Evolutionary conservation across 495 filamentous ascomycete genomes (phyloP), one percentile per base, ranked within the genome.

Genomic region (Daldinia caldariorum): DNA sequence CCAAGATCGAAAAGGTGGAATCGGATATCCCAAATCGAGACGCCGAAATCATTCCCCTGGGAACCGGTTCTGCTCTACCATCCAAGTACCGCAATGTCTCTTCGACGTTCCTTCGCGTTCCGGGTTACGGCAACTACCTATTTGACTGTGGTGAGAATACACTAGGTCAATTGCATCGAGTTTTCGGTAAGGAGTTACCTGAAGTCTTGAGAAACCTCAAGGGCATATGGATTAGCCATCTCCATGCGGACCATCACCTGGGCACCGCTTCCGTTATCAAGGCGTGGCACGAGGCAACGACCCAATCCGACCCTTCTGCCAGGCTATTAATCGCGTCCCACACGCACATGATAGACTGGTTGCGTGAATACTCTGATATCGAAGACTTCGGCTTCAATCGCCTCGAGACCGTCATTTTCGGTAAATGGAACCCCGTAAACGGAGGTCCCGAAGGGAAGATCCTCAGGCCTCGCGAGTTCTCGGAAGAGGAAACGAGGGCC

Each of bases 81-180:
- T 95, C 93, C 51, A 94, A 94, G 77, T 94, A 97, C 78, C 91
- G 95, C 60, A 99, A 98, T 77, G 95, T 98, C 43, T 97, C 93
- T 29, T 89, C 90, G 6, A 97, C 93, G 0, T 83, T 99, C 7
- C 71, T 98, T 41, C 85, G 92, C 20, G 89, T 94, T 1, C 95
- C 95, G n/a, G 90, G 88, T 0, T 85, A 84, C 54, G 95, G 95
- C 8, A 93, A 85, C 74, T 94, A 94, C 63, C 79, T 99, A 2
- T 84, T 99, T 47, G 95, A 99, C 78, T 92, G 89, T 69, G 95
- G 95, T 64, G 95, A 99, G 78, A 92, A 91, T 69, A 97, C 95
- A 0, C 83, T 98, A 14, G 95, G 95, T n/a, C 94, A 97, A 74
- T 78, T 99, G 20, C 87, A 87, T 59, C 91, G 95, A 45, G 79